These are phyloP conservation scores for Leucocoprinus birnbaumii DNA, from an alignment of 768 basidiomycete species.

Conservation along the genomic window DNA sequence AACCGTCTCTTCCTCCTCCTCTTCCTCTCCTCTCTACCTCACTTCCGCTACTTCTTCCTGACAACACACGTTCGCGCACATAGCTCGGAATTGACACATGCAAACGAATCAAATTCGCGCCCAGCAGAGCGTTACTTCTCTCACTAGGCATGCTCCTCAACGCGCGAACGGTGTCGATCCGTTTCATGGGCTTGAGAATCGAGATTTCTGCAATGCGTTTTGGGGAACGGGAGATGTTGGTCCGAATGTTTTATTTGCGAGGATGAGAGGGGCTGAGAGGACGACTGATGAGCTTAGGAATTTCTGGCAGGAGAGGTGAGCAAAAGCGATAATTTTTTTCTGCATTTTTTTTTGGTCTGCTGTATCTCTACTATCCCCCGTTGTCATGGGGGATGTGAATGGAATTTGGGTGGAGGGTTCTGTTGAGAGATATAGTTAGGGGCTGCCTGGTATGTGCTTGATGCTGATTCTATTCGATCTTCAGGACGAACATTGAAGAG, in stretches of 20 bases:
- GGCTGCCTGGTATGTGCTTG: background rate
- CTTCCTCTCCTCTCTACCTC: background rate
- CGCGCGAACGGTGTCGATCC: slow-evolving; percentile 44
- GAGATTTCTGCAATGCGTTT: slow-evolving; percentile 94
- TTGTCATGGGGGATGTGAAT: background rate
- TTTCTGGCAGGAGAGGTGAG: slow-evolving; percentile 93
- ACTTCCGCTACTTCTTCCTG: too few relatives aligned
- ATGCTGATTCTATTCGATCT: slow-evolving; percentile 5
- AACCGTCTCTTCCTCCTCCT: slow-evolving; percentile 13
- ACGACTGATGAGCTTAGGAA: slow-evolving; percentile 85
- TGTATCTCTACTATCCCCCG: background rate
- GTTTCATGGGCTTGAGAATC: slow-evolving; percentile 34
- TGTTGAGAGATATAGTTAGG: background rate
- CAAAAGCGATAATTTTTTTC: slow-evolving; percentile 10
- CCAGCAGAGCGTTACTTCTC: slow-evolving; percentile 70
- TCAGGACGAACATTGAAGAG: slow-evolving; percentile 88
- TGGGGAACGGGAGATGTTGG: slow-evolving; percentile 89
- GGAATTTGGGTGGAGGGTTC: background rate
- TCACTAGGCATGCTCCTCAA: slow-evolving; percentile 57
- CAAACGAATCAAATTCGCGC: slow-evolving; percentile 30
- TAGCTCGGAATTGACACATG: background rate
- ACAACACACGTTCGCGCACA: background rate
- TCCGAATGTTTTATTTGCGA: slow-evolving; percentile 83
- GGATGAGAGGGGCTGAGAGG: slow-evolving; percentile 80
- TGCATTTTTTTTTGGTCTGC: background rate